Conservation (phyloP, 257 asterid genomes). For the Leonotis leonurus region DNA sequence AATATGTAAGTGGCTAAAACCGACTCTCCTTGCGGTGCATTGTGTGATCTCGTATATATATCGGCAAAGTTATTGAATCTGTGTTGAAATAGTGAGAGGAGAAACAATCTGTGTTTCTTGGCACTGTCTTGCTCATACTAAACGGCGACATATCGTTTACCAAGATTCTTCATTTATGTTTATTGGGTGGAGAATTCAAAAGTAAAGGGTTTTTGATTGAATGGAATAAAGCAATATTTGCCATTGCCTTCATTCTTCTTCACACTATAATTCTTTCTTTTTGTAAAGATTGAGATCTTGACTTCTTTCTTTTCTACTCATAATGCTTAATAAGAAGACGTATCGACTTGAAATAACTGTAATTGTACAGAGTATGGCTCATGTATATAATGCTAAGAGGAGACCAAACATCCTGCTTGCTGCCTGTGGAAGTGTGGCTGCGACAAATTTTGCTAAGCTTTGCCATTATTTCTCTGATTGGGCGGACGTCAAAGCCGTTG, state of each 20-base stretch:
- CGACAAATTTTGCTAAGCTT: slow-evolving; percentile 72
- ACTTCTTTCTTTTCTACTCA: neutral
- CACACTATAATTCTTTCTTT: too few relatives aligned
- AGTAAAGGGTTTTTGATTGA: neutral
- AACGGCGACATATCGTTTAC: too few relatives aligned
- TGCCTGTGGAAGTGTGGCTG: slow-evolving; percentile 90
- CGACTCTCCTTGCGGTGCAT: too few relatives aligned
- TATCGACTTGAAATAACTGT: neutral
- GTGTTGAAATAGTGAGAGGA: too few relatives aligned
- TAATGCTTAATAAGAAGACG: too few relatives aligned
- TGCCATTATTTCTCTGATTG: slow-evolving; percentile 75
- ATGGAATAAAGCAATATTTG: too few relatives aligned
- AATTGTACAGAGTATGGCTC: slow-evolving; percentile 44
- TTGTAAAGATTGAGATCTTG: neutral
- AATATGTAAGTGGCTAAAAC: slow-evolving; percentile 11
- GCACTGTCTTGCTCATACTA: too few relatives aligned
- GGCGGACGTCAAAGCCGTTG: slow-evolving; percentile 93
- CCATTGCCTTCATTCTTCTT: too few relatives aligned
- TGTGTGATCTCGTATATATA: too few relatives aligned
- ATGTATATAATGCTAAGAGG: slow-evolving; percentile 27
- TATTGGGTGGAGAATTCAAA: neutral
- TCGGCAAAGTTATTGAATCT: too few relatives aligned
- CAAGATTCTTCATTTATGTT: neutral
- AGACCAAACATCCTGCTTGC: slow-evolving; percentile 79
- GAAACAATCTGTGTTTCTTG: too few relatives aligned